Evolutionary conservation across 1,284 basidiomycete genomes (phyloP), one percentile per base, ranked within the genome.

Genomic region (Phlebopus sp.): DNA sequence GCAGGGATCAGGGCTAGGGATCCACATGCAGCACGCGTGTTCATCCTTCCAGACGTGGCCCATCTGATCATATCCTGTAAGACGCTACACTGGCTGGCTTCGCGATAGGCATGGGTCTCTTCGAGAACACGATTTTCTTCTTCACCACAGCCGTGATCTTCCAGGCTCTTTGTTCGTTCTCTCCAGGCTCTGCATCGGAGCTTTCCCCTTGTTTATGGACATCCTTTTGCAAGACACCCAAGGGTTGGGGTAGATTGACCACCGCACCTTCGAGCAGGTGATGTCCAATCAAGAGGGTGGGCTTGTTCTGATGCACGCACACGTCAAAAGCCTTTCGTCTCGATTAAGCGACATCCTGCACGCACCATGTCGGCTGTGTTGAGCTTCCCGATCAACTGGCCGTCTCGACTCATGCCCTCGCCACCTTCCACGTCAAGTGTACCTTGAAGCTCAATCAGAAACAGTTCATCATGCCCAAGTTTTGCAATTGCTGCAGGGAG

Each of bases 251-350:
- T 9, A 97, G 75, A 36, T 73, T 77, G 31, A 83, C 77, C 47
- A 96, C 75, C 61, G 90, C 92, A 40, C 93, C 93, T 62, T 97
- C 93, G 1, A 97, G 79, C 14, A 92, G 73, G 61, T 97, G 90
- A 66, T 95, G 86, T 6, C 92, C 92, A 48, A 97, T 86, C 52
- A 79, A 71, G 4, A 97, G 74, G 0, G 84, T 90, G 0, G 90
- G 84, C 58, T 86, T 88, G 54, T 82, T 83, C 85, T 91, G 56
- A 6, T 5, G 31, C 18, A 17, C 7, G 15, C 36, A 14, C 18
- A 34, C 27, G 27, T 59, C 49, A 55, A 49, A 21, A 38, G 44
- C 42, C 47, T 15, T 35, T 29, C 10, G 9, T 14, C 5, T 25
- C n/a, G 11, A 29, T 5, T 18, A 34, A 14, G 5, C 6, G 31